Evolutionary conservation across 495 filamentous ascomycete species (phyloP).

Genomic region (Penicillium crystallinum): DNA sequence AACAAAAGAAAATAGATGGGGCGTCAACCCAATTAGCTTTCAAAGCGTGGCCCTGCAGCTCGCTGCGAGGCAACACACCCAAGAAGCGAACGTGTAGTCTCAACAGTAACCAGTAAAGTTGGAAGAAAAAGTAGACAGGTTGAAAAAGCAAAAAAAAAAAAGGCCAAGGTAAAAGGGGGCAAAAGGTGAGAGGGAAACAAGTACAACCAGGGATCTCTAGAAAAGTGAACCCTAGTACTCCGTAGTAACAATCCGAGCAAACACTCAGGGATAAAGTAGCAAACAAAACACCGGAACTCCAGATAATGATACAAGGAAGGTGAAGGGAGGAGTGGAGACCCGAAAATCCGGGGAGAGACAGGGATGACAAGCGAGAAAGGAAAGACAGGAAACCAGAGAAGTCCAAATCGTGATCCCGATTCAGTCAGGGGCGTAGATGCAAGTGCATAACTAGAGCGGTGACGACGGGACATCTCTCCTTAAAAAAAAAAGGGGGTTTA

Average conservation of each 20-base stretch:
- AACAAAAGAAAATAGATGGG: constrained; percentile 24
- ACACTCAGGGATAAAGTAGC: neutral
- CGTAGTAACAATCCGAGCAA: neutral
- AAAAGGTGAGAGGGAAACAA: neutral
- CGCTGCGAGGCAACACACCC: constrained; percentile 8
- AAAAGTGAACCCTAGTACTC: neutral
- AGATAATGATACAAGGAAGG: constrained; percentile 19
- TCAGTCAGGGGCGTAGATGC: constrained; percentile 12
- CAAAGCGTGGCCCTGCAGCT: constrained; percentile 5
- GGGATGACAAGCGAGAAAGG: constrained; percentile 6
- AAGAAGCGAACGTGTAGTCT: neutral
- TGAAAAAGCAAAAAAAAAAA: too few relatives aligned
- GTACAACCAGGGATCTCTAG: neutral
- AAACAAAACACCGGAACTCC: constrained; percentile 9
- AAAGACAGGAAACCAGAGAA: constrained; percentile 1
- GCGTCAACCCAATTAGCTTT: neutral
- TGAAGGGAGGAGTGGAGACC: constrained; percentile 1
- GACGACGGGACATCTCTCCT: constrained; percentile 13
- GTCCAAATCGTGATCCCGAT: neutral
- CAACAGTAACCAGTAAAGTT: constrained; percentile 1
- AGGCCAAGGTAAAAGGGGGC: neutral
- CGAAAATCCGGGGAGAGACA: constrained; percentile 20
- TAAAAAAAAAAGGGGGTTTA: constrained; percentile 1
- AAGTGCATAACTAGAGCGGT: constrained; percentile 6
- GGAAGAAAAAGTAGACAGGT: constrained; percentile 3